A percentile compares a stretch with the other conserved stretches of the same genome.
phyloP scores from a whole-genome alignment of 2,329 filamentous ascomycete species.

The Fusarium equiseti region DNA sequence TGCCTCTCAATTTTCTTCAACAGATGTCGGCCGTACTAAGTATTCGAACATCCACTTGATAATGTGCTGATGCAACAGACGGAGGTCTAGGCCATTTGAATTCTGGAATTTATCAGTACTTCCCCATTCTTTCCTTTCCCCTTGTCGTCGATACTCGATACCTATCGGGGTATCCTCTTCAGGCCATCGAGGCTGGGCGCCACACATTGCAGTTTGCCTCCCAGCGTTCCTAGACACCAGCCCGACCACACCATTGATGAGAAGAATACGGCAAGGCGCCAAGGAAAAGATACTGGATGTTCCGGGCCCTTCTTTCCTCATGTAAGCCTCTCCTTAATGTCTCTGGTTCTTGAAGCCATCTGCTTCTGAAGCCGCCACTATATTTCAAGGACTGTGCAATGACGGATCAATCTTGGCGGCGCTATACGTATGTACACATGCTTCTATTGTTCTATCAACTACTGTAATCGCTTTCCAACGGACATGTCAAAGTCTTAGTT shows the following conservation, averaged over 20 bases:
- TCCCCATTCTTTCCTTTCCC: constrained; percentile 3
- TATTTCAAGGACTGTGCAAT: constrained; percentile 16
- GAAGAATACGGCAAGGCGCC: constrained; percentile 31
- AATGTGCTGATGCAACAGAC: neutral
- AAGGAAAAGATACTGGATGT: constrained; percentile 30
- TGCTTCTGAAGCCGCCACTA: constrained; percentile 28
- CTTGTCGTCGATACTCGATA: constrained; percentile 8
- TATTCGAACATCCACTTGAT: constrained; percentile 5
- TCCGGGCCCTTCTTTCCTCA: constrained; percentile 25
- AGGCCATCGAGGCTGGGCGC: constrained; percentile 35
- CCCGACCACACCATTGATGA: constrained; percentile 29
- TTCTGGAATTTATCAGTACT: constrained; percentile 9
- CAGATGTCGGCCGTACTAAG: neutral
- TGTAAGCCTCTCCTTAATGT: constrained; percentile 15
- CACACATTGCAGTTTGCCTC: constrained; percentile 41
- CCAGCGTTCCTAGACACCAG: constrained; percentile 35
- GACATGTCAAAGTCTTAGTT: constrained; percentile 27
- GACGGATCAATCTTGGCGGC: constrained; percentile 23
- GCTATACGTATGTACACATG: constrained; percentile 3
- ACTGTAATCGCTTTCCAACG: neutral
- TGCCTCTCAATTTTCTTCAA: constrained; percentile 2
- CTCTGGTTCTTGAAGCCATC: constrained; percentile 29
- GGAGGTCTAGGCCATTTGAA: constrained; percentile 27
- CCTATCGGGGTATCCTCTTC: constrained; percentile 17
- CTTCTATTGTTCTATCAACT: constrained; percentile 30